Percentiles rank a stretch among this genome's conserved stretches.
Evolutionary conservation across 129 eudicot species (phyloP).

Genomic region (Lactuca saligna): DNA sequence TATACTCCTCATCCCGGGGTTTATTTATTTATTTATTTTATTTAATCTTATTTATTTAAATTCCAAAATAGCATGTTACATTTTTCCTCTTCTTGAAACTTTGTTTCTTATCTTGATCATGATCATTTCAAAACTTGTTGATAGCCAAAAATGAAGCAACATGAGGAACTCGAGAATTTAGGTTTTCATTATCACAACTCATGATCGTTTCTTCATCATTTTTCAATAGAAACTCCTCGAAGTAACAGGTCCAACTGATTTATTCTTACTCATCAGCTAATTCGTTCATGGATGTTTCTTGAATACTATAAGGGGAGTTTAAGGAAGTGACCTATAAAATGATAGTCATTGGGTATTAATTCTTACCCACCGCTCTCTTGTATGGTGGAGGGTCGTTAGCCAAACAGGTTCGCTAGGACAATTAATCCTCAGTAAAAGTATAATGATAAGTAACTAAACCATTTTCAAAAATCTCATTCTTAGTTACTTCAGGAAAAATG

Average conservation of each 20-base stretch:
- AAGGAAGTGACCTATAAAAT: too few relatives aligned
- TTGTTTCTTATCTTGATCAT: constrained; percentile 18
- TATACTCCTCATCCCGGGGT: too few relatives aligned
- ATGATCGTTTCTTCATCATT: constrained; percentile 29
- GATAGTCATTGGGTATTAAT: too few relatives aligned
- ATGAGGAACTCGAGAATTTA: constrained; percentile 40
- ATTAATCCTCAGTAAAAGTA: too few relatives aligned
- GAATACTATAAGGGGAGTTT: neutral
- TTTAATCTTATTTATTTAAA: too few relatives aligned
- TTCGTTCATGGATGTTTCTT: constrained; percentile 32
- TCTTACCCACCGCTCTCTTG: too few relatives aligned
- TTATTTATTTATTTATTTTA: too few relatives aligned
- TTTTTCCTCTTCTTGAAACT: constrained; percentile 55
- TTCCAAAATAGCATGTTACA: neutral
- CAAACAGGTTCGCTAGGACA: too few relatives aligned
- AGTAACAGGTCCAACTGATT: constrained; percentile 78
- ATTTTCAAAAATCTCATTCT: too few relatives aligned
- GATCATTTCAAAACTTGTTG: constrained; percentile 27
- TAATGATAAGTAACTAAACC: too few relatives aligned
- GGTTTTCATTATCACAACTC: constrained; percentile 32
- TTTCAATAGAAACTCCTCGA: constrained; percentile 50
- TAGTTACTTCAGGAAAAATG: too few relatives aligned
- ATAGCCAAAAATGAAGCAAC: constrained; percentile 45
- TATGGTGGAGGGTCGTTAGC: too few relatives aligned
- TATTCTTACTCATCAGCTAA: constrained; percentile 44